These are phyloP conservation scores for Amanita subjunquillea DNA, from an alignment of 768 basidiomycete species.

Conservation along the genomic window DNA sequence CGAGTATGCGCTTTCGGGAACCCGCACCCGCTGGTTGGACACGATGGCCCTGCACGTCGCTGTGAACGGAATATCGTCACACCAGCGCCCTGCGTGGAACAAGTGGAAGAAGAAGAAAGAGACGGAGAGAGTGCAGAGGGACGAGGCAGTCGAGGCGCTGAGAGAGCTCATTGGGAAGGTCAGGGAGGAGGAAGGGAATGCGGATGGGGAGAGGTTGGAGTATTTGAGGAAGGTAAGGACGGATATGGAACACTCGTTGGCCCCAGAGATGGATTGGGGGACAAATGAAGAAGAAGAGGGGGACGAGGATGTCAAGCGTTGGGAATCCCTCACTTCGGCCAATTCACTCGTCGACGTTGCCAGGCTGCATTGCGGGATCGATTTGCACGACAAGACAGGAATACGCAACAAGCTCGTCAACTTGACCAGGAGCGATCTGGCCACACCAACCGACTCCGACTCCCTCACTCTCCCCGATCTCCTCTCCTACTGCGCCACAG, in stretches of 20 bases:
- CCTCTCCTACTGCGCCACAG: conserved; percentile 75
- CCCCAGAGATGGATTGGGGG: background rate
- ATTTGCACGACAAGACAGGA: conserved; percentile 20
- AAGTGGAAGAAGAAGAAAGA: conserved; percentile 69
- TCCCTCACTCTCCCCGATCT: conserved; percentile 59
- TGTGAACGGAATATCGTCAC: conserved; percentile 87
- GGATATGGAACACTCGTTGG: conserved; percentile 24
- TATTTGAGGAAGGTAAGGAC: conserved; percentile 25
- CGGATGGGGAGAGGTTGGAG: conserved; percentile 32
- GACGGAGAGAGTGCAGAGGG: conserved; percentile 39
- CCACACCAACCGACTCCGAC: conserved; percentile 45
- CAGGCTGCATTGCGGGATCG: conserved; percentile 75
- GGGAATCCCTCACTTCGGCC: conserved; percentile 89
- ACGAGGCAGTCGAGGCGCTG: conserved; percentile 58
- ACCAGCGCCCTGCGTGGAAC: conserved; percentile 91
- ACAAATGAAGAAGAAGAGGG: conserved; percentile 16
- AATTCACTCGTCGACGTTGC: conserved; percentile 93
- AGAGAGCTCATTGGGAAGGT: conserved; percentile 27
- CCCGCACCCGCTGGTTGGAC: conserved; percentile 77
- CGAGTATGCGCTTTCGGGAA: conserved; percentile 66
- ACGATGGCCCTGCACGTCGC: conserved; percentile 95
- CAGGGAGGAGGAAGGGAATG: conserved; percentile 36
- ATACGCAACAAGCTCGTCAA: background rate
- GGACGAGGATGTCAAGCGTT: conserved; percentile 45
- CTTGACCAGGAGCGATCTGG: conserved; percentile 69